Conservation (phyloP, 2,329 filamentous ascomycete genomes). For the Metarhizium robertsii region DNA sequence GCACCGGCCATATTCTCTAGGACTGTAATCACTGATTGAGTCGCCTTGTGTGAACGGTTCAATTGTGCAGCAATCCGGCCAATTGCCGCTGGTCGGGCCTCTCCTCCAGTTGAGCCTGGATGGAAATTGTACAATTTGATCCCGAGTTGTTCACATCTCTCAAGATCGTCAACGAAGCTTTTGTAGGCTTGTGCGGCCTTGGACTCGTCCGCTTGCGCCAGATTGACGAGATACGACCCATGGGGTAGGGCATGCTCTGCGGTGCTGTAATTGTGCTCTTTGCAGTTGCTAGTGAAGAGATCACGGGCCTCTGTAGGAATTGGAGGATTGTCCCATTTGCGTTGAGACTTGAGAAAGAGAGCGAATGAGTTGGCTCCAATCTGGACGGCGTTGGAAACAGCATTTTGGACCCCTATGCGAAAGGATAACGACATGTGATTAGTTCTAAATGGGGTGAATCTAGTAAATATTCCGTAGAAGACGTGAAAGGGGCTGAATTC, state of each 20-base stretch:
- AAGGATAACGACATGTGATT: neutral
- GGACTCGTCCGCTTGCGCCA: conserved; percentile 70
- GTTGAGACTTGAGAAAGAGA: conserved; percentile 90
- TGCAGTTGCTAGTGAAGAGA: conserved; percentile 61
- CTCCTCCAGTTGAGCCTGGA: conserved; percentile 71
- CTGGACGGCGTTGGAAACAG: conserved; percentile 65
- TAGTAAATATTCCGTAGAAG: neutral
- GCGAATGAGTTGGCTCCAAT: conserved; percentile 92
- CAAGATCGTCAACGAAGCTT: conserved; percentile 79
- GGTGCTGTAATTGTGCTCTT: conserved; percentile 61
- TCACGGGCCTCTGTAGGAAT: conserved; percentile 58
- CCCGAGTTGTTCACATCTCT: conserved; percentile 74
- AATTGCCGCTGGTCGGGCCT: conserved; percentile 59
- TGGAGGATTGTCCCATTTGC: conserved; percentile 84
- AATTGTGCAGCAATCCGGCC: conserved; percentile 71
- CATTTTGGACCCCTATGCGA: conserved; percentile 71
- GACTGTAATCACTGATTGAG: conserved; percentile 67
- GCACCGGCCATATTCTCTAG: conserved; percentile 93
- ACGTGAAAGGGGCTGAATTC: neutral
- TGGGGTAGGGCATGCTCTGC: conserved; percentile 75
- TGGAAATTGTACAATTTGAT: conserved; percentile 98
- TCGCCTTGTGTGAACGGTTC: conserved; percentile 72
- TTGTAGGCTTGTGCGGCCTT: conserved; percentile 82
- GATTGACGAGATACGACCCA: conserved; percentile 92
- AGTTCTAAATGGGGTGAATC: conserved; percentile 1